Conservation (phyloP, 164 flowering plant genomes). For the Protea cynaroides region DNA sequence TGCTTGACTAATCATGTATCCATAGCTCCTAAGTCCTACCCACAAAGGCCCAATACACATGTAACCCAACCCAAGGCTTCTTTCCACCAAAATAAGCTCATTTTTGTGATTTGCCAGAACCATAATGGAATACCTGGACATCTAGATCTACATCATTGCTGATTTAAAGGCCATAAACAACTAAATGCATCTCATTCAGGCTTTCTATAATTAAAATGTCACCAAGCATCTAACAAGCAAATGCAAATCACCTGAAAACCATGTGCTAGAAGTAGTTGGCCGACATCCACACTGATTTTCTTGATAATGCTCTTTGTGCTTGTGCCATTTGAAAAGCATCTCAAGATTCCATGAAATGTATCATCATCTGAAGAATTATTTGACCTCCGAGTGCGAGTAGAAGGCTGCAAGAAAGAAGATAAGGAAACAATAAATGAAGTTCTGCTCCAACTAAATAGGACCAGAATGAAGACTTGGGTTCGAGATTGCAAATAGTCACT, state of each 20-base stretch:
- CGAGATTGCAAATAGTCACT: no score
- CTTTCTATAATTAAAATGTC: not conserved
- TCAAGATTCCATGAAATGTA: conserved; percentile 49
- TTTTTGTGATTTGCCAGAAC: no score
- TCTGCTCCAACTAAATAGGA: not conserved
- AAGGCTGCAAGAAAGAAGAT: conserved; percentile 37
- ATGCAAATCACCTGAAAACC: conserved; percentile 62
- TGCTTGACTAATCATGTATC: no score
- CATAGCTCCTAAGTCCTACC: no score
- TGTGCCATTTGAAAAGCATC: conserved; percentile 41
- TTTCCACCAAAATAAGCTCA: no score
- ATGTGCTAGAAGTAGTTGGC: conserved; percentile 68
- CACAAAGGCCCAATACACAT: no score
- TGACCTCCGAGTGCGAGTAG: conserved; percentile 73
- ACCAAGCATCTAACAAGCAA: not conserved
- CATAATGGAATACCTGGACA: no score
- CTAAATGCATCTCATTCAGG: not conserved
- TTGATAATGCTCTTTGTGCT: conserved; percentile 40
- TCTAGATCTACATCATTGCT: no score
- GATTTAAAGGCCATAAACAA: not conserved
- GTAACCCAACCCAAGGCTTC: no score
- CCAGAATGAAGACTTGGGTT: not conserved
- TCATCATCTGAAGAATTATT: conserved; percentile 38
- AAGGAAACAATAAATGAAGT: not conserved
- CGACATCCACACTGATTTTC: conserved; percentile 45